These are phyloP conservation scores for Leccinum laetum DNA, from an alignment of 1,284 basidiomycete species.

Conservation along the genomic window DNA sequence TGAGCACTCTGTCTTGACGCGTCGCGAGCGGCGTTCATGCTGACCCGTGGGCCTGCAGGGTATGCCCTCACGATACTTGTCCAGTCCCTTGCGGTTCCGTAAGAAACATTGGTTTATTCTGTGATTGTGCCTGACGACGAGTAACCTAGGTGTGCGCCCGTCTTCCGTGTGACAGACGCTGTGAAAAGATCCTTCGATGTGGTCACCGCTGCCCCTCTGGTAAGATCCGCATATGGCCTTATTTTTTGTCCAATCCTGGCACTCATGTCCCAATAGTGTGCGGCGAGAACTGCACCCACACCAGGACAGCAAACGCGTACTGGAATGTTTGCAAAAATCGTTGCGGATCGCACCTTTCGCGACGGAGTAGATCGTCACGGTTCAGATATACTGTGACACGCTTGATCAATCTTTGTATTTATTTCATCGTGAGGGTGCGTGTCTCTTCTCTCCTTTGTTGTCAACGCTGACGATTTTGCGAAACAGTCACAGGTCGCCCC, in stretches of 20 bases:
- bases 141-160: slow-evolving; percentile 60
- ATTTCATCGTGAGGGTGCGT: too few relatives aligned
- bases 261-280: slow-evolving; percentile 47
- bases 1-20: slow-evolving; percentile 18
- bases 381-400: too few relatives aligned
- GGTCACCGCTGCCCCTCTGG: slow-evolving; percentile 71
- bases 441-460: too few relatives aligned
- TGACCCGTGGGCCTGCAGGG: slow-evolving; percentile 32
- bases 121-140: neutral
- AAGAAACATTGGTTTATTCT: slow-evolving; percentile 25
- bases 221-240: slow-evolving; percentile 27
- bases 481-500: too few relatives aligned
- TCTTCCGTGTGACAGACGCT: slow-evolving; percentile 64
- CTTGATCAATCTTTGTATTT: too few relatives aligned
- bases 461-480: too few relatives aligned
- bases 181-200: slow-evolving; percentile 48
- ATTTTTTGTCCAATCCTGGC: neutral
- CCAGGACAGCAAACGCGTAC: too few relatives aligned
- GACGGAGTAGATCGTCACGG: too few relatives aligned
- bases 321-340: too few relatives aligned
- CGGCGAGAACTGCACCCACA: slow-evolving; percentile 56
- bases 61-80: slow-evolving; percentile 55
- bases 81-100: slow-evolving; percentile 73
- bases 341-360: too few relatives aligned
- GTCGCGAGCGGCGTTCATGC: neutral